Base-by-base conservation (phyloP, 2,329 filamentous ascomycete genomes). In the Ploettnerulaceae sp. region DNA sequence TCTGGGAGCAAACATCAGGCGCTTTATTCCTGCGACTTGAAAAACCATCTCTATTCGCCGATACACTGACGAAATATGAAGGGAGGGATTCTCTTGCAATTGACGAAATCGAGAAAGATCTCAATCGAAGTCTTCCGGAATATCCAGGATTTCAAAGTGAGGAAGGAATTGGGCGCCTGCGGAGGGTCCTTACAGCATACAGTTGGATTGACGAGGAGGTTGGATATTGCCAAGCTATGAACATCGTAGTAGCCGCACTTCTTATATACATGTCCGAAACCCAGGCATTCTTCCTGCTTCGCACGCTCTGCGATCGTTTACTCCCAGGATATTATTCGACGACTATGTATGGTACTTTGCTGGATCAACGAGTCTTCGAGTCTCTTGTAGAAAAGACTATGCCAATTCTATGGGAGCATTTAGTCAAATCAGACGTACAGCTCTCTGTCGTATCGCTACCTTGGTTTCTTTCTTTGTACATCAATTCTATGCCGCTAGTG, bases 181-280 rank as follows among this genome's bases (percentile, higher is more conserved):
- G 93, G 49, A 79, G 91, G 48, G 93, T 98, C 28, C 74, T 98
- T 45, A 97, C 91, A 1, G 93, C 93, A 4, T 98, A 98, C 71
- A 96, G 90, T 69, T 98, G 93, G 93, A 87, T 84, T 38, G 93
- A 98, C 61, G 79, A 87, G 43, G 89, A 96, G 56, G 90, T 98
- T 45, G 93, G 93, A 56, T 98, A 98, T 68, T 98, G 93, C 66
- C 93, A 98, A 69, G 93, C 93, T 52, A 98, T 98, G 93, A 98
- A 98, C 67, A 98, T 98, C 58, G 93, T 98, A 25, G 91, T 96
- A 45, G 93, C 93, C 14, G 93, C 93, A n/a, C 72, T 98, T 48
- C 76, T 98, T 58, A 98, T 98, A 73, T 97, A 97, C 72, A 95
- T 95, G 82, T 97, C 90, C 7, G 93, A 98, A 68, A 69, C 85